phyloP scores from a whole-genome alignment of 2,329 filamentous ascomycete species.

The Thelonectria olida region DNA sequence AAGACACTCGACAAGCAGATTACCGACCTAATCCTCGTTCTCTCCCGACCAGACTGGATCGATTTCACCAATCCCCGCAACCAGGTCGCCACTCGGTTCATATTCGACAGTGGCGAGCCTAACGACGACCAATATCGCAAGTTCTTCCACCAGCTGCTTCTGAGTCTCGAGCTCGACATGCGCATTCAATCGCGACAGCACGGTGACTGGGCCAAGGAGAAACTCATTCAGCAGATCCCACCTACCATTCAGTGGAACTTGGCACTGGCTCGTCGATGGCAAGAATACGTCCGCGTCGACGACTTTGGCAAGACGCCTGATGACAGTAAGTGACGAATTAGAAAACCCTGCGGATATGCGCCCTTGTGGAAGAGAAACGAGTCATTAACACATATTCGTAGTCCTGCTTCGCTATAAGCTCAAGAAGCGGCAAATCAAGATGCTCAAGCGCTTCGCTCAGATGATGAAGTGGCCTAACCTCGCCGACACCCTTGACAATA shows the following conservation, averaged over 20 bases:
- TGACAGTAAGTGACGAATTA: constrained; percentile 51
- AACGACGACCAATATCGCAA: constrained; percentile 67
- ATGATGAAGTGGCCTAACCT: constrained; percentile 83
- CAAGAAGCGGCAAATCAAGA: constrained; percentile 74
- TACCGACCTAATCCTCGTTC: constrained; percentile 73
- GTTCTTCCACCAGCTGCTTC: constrained; percentile 81
- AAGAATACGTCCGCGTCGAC: constrained; percentile 74
- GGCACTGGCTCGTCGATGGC: constrained; percentile 78
- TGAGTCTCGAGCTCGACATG: constrained; percentile 76
- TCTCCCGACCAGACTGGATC: constrained; percentile 76
- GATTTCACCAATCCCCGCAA: constrained; percentile 76
- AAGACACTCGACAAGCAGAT: constrained; percentile 76
- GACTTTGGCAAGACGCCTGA: constrained; percentile 63
- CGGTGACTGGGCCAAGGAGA: constrained; percentile 70
- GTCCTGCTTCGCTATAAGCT: constrained; percentile 72
- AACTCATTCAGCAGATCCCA: constrained; percentile 71
- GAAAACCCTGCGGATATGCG: neutral
- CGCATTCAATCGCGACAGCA: constrained; percentile 73
- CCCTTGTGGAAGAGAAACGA: neutral
- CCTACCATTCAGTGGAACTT: constrained; percentile 78
- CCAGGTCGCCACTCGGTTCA: constrained; percentile 78
- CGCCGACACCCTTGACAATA: constrained; percentile 67
- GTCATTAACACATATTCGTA: constrained; percentile 21
- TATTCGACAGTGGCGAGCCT: constrained; percentile 67
- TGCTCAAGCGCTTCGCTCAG: constrained; percentile 73